Conservation (phyloP, 139 green algal species). For the Chlamydomonas incerta region DNA sequence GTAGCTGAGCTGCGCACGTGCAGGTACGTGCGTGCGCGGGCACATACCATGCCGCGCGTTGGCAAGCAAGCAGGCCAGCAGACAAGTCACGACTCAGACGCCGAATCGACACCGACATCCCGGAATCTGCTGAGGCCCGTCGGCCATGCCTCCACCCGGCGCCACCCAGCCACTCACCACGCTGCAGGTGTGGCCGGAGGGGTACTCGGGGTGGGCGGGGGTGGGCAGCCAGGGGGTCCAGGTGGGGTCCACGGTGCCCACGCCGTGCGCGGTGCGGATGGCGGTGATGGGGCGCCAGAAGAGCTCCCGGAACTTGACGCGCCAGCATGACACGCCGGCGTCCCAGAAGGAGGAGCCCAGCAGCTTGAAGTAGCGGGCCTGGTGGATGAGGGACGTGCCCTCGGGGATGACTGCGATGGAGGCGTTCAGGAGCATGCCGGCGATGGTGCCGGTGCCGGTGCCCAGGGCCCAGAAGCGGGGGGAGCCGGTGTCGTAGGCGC, state of each 20-base stretch:
- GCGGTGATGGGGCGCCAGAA: conserved; percentile 58
- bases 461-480: conserved; percentile 46
- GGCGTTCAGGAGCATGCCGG: background rate
- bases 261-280: conserved; percentile 42
- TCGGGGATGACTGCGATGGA: conserved; percentile 2
- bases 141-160: no score
- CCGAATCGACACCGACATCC: no score
- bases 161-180: no score
- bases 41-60: no score
- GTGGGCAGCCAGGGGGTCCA: conserved; percentile 49
- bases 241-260: background rate
- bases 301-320: conserved; percentile 40
- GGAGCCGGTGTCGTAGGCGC: conserved; percentile 32
- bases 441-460: conserved; percentile 22
- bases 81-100: no score
- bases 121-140: no score
- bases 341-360: conserved; percentile 19
- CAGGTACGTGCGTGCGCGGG: background rate
- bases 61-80: no score
- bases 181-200: conserved; percentile 40
- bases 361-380: conserved; percentile 30
- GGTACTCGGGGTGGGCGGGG: conserved; percentile 56
- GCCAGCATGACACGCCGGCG: conserved; percentile 23
- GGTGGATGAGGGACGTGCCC: background rate
- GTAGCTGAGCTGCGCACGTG: background rate